Evolutionary conservation across 768 basidiomycete species (phyloP).

Genomic region (Hypholoma fasciculare): DNA sequence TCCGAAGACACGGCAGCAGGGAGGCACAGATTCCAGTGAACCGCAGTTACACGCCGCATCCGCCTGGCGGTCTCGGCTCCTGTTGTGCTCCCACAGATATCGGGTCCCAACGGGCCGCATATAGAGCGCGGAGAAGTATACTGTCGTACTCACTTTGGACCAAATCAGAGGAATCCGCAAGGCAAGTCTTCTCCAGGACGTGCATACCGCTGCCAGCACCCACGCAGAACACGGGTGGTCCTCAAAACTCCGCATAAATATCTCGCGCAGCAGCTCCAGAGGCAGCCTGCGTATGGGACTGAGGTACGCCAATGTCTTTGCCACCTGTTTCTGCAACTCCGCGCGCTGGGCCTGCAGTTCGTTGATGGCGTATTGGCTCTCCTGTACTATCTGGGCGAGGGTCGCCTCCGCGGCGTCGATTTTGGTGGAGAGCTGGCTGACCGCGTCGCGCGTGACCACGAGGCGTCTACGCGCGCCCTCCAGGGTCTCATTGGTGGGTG

Average conservation of each 20-base stretch:
- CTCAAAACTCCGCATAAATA: slow-evolving; percentile 71
- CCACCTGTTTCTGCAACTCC: slow-evolving; percentile 47
- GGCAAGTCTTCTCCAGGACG: slow-evolving; percentile 64
- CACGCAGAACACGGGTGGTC: slow-evolving; percentile 74
- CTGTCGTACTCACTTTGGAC: slow-evolving; percentile 62
- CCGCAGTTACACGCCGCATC: neutral
- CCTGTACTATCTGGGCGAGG: slow-evolving; percentile 58
- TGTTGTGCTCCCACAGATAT: slow-evolving; percentile 6
- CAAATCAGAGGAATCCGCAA: slow-evolving; percentile 69
- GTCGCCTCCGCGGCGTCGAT: slow-evolving; percentile 55
- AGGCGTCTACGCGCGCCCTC: slow-evolving; percentile 53
- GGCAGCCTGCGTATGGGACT: slow-evolving; percentile 74
- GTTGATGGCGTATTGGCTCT: slow-evolving; percentile 52
- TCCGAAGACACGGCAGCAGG: neutral
- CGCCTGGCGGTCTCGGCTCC: slow-evolving; percentile 9
- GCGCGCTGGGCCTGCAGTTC: slow-evolving; percentile 52
- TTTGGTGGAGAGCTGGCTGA: slow-evolving; percentile 38
- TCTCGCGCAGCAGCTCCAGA: slow-evolving; percentile 67
- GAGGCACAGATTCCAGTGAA: neutral
- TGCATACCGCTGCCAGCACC: slow-evolving; percentile 70
- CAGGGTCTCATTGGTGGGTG: slow-evolving; percentile 57
- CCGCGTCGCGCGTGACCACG: slow-evolving; percentile 27
- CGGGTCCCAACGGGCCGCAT: slow-evolving; percentile 12
- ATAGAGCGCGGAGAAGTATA: slow-evolving; percentile 14
- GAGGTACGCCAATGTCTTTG: slow-evolving; percentile 60